A percentile compares a stretch with the other conserved stretches of the same genome.
These are phyloP conservation scores for Exophiala spinifera DNA, from an alignment of 2,329 filamentous ascomycete genomes.

Conservation along the genomic window DNA sequence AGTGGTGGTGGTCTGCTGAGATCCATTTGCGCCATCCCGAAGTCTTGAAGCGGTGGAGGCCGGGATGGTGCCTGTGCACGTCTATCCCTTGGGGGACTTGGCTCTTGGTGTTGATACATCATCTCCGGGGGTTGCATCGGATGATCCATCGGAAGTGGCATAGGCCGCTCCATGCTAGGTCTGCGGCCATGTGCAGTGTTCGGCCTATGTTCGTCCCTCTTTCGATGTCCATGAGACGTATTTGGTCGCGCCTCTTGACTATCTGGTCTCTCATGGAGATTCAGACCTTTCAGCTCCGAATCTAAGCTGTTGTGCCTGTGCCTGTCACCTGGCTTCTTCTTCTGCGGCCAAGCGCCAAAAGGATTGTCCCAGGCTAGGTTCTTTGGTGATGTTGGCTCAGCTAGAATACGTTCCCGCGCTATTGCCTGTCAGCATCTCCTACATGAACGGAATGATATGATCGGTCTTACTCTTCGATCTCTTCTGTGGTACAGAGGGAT, in stretches of 20 bases:
- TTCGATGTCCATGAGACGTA: slow-evolving; percentile 21
- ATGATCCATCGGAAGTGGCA: background rate
- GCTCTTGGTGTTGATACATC: background rate
- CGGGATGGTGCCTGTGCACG: background rate
- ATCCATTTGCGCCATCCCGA: slow-evolving; percentile 2
- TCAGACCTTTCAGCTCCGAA: slow-evolving; percentile 17
- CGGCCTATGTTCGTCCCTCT: slow-evolving; percentile 14
- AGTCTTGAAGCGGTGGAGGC: slow-evolving; percentile 7
- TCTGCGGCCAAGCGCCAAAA: slow-evolving; percentile 45
- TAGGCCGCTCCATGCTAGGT: background rate
- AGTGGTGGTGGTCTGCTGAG: background rate
- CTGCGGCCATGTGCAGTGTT: slow-evolving; percentile 17
- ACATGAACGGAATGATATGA: slow-evolving; percentile 20
- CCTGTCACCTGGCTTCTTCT: slow-evolving; percentile 35
- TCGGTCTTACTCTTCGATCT: slow-evolving; percentile 29
- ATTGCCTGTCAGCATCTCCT: slow-evolving; percentile 9
- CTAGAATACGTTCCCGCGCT: slow-evolving; percentile 30
- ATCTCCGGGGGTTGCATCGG: background rate
- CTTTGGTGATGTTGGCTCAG: slow-evolving; percentile 38
- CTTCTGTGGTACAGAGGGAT: slow-evolving; percentile 29
- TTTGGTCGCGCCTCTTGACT: slow-evolving; percentile 17
- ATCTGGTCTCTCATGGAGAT: slow-evolving; percentile 5
- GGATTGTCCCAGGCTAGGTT: slow-evolving; percentile 47
- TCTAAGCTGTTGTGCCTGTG: slow-evolving; percentile 34
- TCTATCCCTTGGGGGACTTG: background rate